A percentile compares a stretch with the other conserved stretches of the same genome.
Evolutionary conservation across 1,139 yeast species (phyloP).

Genomic region (Sporopachydermia cereana): DNA sequence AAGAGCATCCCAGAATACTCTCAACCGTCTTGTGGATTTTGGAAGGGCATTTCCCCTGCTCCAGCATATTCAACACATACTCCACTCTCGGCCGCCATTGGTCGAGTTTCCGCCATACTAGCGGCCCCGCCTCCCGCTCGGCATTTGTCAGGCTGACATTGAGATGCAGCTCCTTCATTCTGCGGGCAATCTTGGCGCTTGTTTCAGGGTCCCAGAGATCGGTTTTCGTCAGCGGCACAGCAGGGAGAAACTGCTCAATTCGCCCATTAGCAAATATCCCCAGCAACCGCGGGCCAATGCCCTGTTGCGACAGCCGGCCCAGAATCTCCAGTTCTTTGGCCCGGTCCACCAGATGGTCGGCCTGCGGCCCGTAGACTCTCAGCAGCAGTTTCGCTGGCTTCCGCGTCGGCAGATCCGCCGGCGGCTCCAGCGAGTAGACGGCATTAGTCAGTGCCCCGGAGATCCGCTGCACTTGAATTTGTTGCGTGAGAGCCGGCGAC

Average conservation of each 20-base stretch:
- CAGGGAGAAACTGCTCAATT: conserved; percentile 82
- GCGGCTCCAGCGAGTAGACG: conserved; percentile 50
- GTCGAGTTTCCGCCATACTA: conserved; percentile 54
- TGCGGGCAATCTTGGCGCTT: conserved; percentile 78
- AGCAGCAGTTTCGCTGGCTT: conserved; percentile 42
- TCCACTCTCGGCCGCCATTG: conserved; percentile 63
- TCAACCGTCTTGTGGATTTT: neutral
- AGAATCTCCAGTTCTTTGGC: conserved; percentile 65
- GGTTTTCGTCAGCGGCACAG: conserved; percentile 56
- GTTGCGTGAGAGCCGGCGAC: conserved; percentile 21
- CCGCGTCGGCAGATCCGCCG: conserved; percentile 19
- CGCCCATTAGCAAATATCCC: conserved; percentile 90
- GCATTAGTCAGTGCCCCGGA: conserved; percentile 92
- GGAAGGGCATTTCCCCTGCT: conserved; percentile 18
- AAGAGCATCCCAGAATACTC: conserved; percentile 14
- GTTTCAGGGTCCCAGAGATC: conserved; percentile 68
- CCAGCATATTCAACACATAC: conserved; percentile 22
- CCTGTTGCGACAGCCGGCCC: conserved; percentile 58
- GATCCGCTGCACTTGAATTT: conserved; percentile 48
- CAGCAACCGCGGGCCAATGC: conserved; percentile 78
- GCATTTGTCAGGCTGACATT: conserved; percentile 53
- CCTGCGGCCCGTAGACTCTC: conserved; percentile 87
- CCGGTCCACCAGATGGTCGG: conserved; percentile 77
- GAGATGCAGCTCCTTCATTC: conserved; percentile 89
- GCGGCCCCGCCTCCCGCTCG: conserved; percentile 48